These are phyloP conservation scores for Rheum nobile DNA, from an alignment of 148 eudicot genomes.

Conservation along the genomic window DNA sequence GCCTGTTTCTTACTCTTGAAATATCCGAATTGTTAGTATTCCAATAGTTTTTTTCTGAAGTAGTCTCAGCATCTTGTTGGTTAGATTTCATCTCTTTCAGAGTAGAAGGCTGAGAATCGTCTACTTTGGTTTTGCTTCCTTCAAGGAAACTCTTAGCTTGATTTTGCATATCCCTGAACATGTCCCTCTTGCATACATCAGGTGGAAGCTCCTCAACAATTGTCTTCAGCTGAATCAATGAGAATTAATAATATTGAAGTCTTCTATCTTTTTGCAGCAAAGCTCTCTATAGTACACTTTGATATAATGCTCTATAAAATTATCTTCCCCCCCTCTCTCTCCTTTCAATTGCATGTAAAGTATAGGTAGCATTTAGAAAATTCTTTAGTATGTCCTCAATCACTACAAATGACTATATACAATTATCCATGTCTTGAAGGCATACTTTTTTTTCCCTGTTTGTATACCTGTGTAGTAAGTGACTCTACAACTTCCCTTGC, in stretches of 20 bases:
- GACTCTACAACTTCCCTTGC: conserved; percentile 28
- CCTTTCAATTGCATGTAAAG: neutral
- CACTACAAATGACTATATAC: neutral
- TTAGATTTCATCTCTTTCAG: conserved; percentile 11
- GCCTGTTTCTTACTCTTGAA: conserved; percentile 10
- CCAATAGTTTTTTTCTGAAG: conserved; percentile 13
- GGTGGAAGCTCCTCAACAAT: conserved; percentile 40
- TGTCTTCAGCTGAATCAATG: conserved; percentile 40
- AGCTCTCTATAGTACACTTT: neutral
- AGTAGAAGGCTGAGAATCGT: conserved; percentile 18
- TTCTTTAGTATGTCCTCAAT: neutral
- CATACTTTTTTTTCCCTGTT: neutral
- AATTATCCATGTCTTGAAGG: neutral
- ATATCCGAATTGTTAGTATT: conserved; percentile 17
- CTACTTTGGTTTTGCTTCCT: conserved; percentile 16
- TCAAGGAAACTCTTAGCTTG: conserved; percentile 38
- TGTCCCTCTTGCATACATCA: conserved; percentile 30
- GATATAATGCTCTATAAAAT: neutral
- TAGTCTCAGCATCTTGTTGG: conserved; percentile 13
- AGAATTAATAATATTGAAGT: neutral
- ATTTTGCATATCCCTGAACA: conserved; percentile 31
- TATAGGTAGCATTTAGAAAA: neutral
- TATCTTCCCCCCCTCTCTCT: neutral
- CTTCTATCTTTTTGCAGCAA: neutral
- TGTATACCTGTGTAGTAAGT: conserved; percentile 18